These are phyloP conservation scores for Balakata baccata DNA, from an alignment of 345 rosid species.

Conservation along the genomic window DNA sequence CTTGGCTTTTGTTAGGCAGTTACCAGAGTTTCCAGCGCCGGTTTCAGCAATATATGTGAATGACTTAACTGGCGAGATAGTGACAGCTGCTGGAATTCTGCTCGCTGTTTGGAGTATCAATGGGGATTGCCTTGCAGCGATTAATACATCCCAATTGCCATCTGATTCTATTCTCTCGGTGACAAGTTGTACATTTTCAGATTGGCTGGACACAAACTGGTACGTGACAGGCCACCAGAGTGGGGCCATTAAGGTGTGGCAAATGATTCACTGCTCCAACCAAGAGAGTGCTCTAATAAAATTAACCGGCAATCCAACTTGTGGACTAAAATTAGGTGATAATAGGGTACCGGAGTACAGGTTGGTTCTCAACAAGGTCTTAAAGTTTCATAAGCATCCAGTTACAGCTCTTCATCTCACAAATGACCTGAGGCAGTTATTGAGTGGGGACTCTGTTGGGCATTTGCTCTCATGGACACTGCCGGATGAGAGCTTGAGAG, in stretches of 20 bases:
- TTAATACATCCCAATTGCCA: slow-evolving; percentile 89
- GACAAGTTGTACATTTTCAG: slow-evolving; percentile 75
- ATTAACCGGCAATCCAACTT: slow-evolving; percentile 41
- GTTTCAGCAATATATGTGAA: slow-evolving; percentile 87
- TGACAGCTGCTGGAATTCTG: slow-evolving; percentile 92
- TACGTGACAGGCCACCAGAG: slow-evolving; percentile 98
- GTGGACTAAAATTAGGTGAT: slow-evolving; percentile 58
- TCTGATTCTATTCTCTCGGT: slow-evolving; percentile 90
- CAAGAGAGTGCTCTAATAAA: slow-evolving; percentile 48
- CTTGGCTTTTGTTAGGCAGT: slow-evolving; percentile 76
- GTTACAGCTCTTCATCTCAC: slow-evolving; percentile 84
- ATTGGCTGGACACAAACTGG: slow-evolving; percentile 94
- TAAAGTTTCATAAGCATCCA: slow-evolving; percentile 82
- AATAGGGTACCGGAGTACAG: slow-evolving; percentile 64
- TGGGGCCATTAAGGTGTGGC: slow-evolving; percentile 97
- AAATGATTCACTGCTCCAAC: slow-evolving; percentile 73
- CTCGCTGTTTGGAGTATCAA: slow-evolving; percentile 98
- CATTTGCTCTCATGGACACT: slow-evolving; percentile 88
- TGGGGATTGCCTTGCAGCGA: slow-evolving; percentile 91
- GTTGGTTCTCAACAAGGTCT: slow-evolving; percentile 73
- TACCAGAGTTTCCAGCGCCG: slow-evolving; percentile 81
- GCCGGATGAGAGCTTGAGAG: slow-evolving; percentile 72
- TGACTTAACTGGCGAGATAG: slow-evolving; percentile 88
- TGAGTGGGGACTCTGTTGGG: slow-evolving; percentile 90
- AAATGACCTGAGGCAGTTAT: slow-evolving; percentile 79